Base-by-base conservation (phyloP, 805 yeast genomes). In the Candida dendrica region DNA sequence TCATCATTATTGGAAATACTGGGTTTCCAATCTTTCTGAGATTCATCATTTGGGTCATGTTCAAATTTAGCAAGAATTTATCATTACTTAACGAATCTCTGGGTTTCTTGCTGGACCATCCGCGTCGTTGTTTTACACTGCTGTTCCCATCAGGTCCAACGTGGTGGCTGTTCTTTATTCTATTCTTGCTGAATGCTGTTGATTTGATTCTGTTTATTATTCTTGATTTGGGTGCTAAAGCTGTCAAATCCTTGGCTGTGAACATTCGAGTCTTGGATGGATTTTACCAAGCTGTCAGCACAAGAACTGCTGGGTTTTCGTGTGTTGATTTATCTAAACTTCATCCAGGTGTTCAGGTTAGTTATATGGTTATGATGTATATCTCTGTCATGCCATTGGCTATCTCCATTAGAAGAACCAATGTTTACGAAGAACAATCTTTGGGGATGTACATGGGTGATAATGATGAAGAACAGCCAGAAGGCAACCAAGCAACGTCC, bases 341-440 rank as follows among this genome's bases (percentile, higher is more conserved):
- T 36, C 93, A 89, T 55, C 93, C 97, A 0, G 93, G 96, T 0
- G 86, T 91, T 39, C 96, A 89, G 60, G 95, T 93, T 24, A 80
- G 93, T 52, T 93, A 93, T 60, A 74, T 88, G 80, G 74, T 93
- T 46, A 91, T 93, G 98, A 93, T 93, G 98, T 93, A 93, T 65
- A 89, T 93, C 22, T 91, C 98, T 14, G 97, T 91, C 36, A 71
- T 90, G 58, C 99, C 99, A 1, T 68, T 93, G 52, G 98, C 99
- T 27, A 93, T 93, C 49, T 87, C 96, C 32, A 89, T 93, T 47
- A 79, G 99, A 66, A 77, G 97, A 60, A 93, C 98, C 16, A 93
- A 93, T 60, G 99, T 93, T 42, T 93, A 93, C 65, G 99, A 93
- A 60, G 98, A 93, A 56, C 98, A 89, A 58, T 85, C 96, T 0